These are phyloP conservation scores for Carex littledalei DNA, from an alignment of 176 grass and related monocot species.

Conservation along the genomic window DNA sequence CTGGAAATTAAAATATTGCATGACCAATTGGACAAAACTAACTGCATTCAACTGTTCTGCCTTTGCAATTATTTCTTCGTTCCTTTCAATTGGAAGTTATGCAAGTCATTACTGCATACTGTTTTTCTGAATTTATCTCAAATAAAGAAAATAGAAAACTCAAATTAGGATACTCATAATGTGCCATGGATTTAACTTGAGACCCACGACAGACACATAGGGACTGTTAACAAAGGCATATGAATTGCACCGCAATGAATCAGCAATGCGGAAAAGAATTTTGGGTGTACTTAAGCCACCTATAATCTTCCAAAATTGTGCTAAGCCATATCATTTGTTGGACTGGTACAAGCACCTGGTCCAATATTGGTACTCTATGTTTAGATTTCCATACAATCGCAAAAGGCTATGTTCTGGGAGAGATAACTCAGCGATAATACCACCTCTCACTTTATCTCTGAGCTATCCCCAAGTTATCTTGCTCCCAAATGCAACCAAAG, in stretches of 20 bases:
- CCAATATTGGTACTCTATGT: not conserved
- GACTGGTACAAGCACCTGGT: not conserved
- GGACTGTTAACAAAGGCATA: not conserved
- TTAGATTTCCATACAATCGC: not conserved
- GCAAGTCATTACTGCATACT: not conserved
- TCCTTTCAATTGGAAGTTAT: not conserved
- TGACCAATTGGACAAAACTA: not conserved
- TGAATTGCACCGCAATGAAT: not conserved
- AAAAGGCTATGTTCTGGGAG: not conserved
- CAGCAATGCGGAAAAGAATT: not conserved
- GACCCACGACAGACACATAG: not conserved
- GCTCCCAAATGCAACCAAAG: not conserved
- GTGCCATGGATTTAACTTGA: not conserved
- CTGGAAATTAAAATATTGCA: not conserved
- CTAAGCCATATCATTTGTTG: not conserved
- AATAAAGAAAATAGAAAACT: not conserved
- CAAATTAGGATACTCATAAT: not conserved
- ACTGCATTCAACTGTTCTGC: not conserved
- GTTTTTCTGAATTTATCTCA: not conserved
- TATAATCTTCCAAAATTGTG: not conserved
- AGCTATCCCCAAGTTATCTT: not conserved
- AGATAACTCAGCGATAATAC: not conserved
- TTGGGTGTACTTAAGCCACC: not conserved
- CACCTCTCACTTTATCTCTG: not conserved
- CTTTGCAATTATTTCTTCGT: not conserved